Conservation (phyloP, 805 yeast species). For the Teunomyces gatunensis region DNA sequence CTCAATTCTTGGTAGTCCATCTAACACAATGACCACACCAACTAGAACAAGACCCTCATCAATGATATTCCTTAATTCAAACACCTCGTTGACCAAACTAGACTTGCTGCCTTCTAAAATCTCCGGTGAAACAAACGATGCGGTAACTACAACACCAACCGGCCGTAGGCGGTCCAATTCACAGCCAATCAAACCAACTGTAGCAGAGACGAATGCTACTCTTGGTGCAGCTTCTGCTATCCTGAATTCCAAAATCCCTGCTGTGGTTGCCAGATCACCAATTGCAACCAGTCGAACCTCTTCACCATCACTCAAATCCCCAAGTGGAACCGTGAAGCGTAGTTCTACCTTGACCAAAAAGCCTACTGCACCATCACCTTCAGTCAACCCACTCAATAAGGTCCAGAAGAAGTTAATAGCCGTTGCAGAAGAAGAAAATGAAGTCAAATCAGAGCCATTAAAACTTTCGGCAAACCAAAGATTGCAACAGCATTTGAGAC, state of each 20-base stretch:
- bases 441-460: not conserved
- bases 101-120: constrained; percentile 5
- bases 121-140: not conserved
- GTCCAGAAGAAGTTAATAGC: constrained; percentile 15
- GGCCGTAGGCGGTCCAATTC: constrained; percentile 37
- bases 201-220: constrained; percentile 15
- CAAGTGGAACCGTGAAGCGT: constrained; percentile 17
- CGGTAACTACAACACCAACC: constrained; percentile 8
- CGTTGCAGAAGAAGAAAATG: constrained; percentile 19
- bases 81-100: constrained; percentile 14
- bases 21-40: constrained; percentile 4
- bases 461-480: constrained; percentile 38
- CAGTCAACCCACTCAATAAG: constrained; percentile 6
- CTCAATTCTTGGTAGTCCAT: constrained; percentile 7
- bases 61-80: constrained; percentile 21
- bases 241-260: constrained; percentile 1
- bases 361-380: not conserved
- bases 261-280: not conserved
- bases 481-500: constrained; percentile 36
- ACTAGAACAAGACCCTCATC: constrained; percentile 22
- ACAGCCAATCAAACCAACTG: constrained; percentile 23
- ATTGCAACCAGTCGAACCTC: constrained; percentile 7
- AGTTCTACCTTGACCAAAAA: constrained; percentile 9
- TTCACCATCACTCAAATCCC: constrained; percentile 15
- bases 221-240: constrained; percentile 36